Evolutionary conservation across 139 green algal species (phyloP).

Genomic region (Chlorella sp.): DNA sequence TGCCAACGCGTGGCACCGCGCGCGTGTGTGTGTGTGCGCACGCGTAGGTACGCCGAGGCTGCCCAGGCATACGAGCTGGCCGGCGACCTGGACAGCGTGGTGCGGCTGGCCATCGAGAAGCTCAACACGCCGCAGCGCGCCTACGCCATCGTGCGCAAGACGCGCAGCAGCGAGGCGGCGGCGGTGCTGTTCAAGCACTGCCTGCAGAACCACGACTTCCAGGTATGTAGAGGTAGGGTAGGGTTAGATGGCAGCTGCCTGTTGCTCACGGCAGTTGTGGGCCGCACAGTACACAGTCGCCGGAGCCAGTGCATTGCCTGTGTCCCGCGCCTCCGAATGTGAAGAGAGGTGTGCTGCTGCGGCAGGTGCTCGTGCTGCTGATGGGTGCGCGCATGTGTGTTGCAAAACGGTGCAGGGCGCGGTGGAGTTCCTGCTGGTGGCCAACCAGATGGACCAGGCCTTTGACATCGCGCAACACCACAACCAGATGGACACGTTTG

Average conservation of each 20-base stretch:
- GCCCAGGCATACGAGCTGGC: conserved; percentile 56
- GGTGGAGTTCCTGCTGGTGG: conserved; percentile 66
- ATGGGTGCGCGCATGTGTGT: not conserved
- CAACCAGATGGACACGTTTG: conserved; percentile 66
- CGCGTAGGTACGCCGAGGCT: conserved; percentile 22
- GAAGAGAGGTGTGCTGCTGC: not conserved
- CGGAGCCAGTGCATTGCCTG: not conserved
- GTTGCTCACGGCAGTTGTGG: no score
- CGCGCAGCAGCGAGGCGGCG: conserved; percentile 39
- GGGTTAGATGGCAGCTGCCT: no score
- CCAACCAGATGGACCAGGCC: conserved; percentile 56
- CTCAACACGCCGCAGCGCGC: conserved; percentile 55
- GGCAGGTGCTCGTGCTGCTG: no score
- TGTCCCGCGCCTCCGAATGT: not conserved
- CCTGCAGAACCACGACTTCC: conserved; percentile 34
- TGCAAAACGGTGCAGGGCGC: conserved; percentile 15
- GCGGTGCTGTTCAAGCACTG: conserved; percentile 43
- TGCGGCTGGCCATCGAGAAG: conserved; percentile 62
- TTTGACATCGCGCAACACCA: conserved; percentile 62
- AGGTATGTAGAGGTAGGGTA: no score
- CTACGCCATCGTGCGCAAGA: conserved; percentile 56
- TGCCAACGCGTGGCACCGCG: no score
- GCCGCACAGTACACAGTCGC: no score
- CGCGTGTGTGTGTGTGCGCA: no score
- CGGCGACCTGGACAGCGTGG: conserved; percentile 50